Evolutionary conservation across 192 early-diverging fungal genomes (phyloP).

Genomic region (Phlyctochytrium bullatum): DNA sequence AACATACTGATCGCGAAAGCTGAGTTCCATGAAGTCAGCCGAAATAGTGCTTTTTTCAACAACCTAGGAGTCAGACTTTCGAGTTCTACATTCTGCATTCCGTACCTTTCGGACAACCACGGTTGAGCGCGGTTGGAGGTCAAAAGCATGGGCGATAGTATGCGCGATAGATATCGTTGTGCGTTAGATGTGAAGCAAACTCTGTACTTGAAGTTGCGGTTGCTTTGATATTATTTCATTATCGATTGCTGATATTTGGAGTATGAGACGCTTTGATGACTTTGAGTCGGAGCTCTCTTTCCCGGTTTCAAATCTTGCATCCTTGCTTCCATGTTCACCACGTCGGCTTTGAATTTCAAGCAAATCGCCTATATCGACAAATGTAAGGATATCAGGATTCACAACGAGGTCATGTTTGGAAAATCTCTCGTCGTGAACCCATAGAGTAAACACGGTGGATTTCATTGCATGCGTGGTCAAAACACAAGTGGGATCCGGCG

Average conservation of each 20-base stretch:
- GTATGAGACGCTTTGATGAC: too few relatives aligned
- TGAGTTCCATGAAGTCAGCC: slow-evolving; percentile 80
- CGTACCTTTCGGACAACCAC: slow-evolving; percentile 64
- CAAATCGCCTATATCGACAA: slow-evolving; percentile 58
- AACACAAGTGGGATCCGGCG: too few relatives aligned
- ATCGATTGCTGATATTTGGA: slow-evolving; percentile 53
- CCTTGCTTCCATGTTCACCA: neutral
- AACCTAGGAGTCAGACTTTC: slow-evolving; percentile 27
- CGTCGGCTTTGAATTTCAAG: slow-evolving; percentile 47
- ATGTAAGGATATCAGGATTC: slow-evolving; percentile 67
- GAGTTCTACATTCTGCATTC: neutral
- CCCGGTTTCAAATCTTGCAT: neutral
- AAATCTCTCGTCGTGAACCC: slow-evolving; percentile 59
- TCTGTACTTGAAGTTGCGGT: slow-evolving; percentile 56
- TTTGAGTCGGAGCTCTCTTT: slow-evolving; percentile 43
- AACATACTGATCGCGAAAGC: slow-evolving; percentile 88
- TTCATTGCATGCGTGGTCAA: too few relatives aligned
- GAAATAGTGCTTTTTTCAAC: slow-evolving; percentile 65
- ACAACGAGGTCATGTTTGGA: slow-evolving; percentile 64
- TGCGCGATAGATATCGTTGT: slow-evolving; percentile 68
- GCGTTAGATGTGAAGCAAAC: slow-evolving; percentile 5
- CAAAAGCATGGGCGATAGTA: slow-evolving; percentile 65
- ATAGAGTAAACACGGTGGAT: too few relatives aligned
- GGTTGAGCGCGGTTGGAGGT: slow-evolving; percentile 56
- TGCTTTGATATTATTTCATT: slow-evolving; percentile 45